Percentiles rank a stretch among this genome's conserved stretches.
phyloP scores from a whole-genome alignment of 1,284 basidiomycete genomes.

The Sanghuangporus weigelae region DNA sequence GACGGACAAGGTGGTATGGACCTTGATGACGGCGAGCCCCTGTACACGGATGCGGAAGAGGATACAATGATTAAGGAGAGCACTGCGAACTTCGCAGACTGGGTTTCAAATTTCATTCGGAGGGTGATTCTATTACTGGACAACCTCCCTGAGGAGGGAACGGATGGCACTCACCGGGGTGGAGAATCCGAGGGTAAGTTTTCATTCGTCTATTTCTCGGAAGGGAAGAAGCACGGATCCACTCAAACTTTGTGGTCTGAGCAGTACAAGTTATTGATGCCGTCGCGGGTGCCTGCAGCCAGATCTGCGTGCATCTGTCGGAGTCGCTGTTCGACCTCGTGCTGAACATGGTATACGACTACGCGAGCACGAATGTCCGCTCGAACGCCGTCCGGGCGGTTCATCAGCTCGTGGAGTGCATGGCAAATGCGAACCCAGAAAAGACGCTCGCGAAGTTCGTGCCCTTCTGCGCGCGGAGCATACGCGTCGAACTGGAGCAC shows the following conservation, averaged over 20 bases:
- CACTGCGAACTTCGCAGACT: slow-evolving; percentile 66
- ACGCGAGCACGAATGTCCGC: slow-evolving; percentile 72
- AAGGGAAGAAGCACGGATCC: not conserved
- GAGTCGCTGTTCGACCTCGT: slow-evolving; percentile 79
- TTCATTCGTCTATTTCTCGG: not conserved
- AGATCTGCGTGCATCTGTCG: slow-evolving; percentile 80
- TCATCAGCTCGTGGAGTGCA: slow-evolving; percentile 82
- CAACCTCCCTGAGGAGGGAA: slow-evolving; percentile 82
- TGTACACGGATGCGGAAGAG: slow-evolving; percentile 48
- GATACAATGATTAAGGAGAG: slow-evolving; percentile 57
- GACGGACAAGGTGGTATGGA: slow-evolving; percentile 21
- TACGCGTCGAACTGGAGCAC: slow-evolving; percentile 74
- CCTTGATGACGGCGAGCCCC: slow-evolving; percentile 28
- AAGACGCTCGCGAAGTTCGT: slow-evolving; percentile 79
- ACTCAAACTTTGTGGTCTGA: not conserved
- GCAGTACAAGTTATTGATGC: slow-evolving; percentile 65
- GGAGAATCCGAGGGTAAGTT: slow-evolving; percentile 52
- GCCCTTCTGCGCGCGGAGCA: slow-evolving; percentile 68
- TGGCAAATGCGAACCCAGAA: slow-evolving; percentile 74
- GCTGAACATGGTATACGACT: slow-evolving; percentile 77
- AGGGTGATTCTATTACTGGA: slow-evolving; percentile 81
- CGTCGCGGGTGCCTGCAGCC: slow-evolving; percentile 61
- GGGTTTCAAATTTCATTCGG: slow-evolving; percentile 81
- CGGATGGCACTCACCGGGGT: slow-evolving; percentile 47
- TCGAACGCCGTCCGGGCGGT: slow-evolving; percentile 85